phyloP scores from a whole-genome alignment of 257 asterid genomes.

The Rubia yunnanensis region DNA sequence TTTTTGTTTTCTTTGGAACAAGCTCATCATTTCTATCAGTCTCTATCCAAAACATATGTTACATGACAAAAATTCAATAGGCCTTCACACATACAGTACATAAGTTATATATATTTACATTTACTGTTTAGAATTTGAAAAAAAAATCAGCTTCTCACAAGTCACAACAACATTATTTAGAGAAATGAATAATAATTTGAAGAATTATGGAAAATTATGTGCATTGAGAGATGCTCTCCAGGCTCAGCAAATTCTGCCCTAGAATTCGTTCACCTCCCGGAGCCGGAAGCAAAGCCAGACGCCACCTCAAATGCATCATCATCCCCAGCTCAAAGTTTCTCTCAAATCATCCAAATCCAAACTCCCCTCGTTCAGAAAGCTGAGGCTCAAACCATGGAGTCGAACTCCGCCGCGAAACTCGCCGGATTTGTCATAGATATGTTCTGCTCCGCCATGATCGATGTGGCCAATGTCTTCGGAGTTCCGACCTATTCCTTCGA shows the following conservation, averaged over 20 bases:
- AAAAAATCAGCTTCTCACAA: too few relatives aligned
- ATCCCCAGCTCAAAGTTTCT: not conserved
- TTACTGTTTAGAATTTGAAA: too few relatives aligned
- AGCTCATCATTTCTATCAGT: too few relatives aligned
- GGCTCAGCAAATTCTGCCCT: slow-evolving; percentile 1
- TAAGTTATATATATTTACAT: too few relatives aligned
- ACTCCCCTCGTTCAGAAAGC: slow-evolving; percentile 13
- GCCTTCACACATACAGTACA: too few relatives aligned
- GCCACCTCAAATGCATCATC: not conserved
- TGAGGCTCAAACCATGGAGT: slow-evolving; percentile 14
- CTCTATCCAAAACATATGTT: too few relatives aligned
- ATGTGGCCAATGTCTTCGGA: slow-evolving; percentile 29
- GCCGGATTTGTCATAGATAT: slow-evolving; percentile 44
- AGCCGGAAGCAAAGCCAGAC: not conserved
- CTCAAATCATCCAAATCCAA: slow-evolving; percentile 15
- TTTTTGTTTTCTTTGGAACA: too few relatives aligned
- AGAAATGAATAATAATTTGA: too few relatives aligned
- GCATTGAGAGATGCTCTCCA: too few relatives aligned
- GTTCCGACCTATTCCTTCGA: slow-evolving; percentile 14
- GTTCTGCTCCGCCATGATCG: slow-evolving; percentile 43
- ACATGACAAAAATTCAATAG: too few relatives aligned
- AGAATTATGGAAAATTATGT: too few relatives aligned
- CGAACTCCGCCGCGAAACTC: slow-evolving; percentile 1
- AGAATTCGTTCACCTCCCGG: slow-evolving; percentile 2
- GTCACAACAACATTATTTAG: too few relatives aligned